A percentile compares a stretch with the other conserved stretches of the same genome.
phyloP scores from a whole-genome alignment of 495 filamentous ascomycete species.

The Beverwykella pulmonaria region DNA sequence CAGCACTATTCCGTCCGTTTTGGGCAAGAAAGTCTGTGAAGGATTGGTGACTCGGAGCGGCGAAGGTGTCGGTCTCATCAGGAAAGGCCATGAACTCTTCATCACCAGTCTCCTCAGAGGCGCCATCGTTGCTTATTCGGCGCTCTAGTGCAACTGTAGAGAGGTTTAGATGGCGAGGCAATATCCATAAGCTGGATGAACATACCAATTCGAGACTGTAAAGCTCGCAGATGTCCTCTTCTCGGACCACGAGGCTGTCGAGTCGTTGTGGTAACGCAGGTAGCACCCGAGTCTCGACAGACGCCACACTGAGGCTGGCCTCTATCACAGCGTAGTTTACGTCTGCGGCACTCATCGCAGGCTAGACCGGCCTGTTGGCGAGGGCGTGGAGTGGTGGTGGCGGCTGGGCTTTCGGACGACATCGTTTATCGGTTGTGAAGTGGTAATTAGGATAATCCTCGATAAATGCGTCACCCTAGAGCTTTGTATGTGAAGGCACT shows the following conservation, averaged over 20 bases:
- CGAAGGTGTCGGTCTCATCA: not conserved
- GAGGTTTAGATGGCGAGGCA: not conserved
- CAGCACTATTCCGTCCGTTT: not conserved
- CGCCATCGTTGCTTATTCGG: not conserved
- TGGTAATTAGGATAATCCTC: not conserved
- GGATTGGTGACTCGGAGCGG: not conserved
- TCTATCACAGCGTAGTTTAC: not conserved
- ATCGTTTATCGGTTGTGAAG: not conserved
- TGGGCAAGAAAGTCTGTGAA: not conserved
- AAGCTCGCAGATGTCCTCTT: not conserved
- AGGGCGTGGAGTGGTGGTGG: not conserved
- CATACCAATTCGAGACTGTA: not conserved
- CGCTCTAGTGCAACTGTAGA: not conserved
- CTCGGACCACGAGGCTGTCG: not conserved
- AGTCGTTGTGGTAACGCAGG: not conserved
- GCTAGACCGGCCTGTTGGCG: not conserved
- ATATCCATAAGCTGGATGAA: not conserved
- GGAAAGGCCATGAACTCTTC: not conserved
- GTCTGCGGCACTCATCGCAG: not conserved
- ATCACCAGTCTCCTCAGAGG: not conserved
- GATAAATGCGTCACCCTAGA: not conserved
- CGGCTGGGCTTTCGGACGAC: not conserved
- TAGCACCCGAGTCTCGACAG: not conserved
- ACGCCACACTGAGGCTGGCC: not conserved
- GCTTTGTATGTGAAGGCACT: not conserved